These are phyloP conservation scores for Agaricales sp. DNA, from an alignment of 1,284 basidiomycete species.

Conservation along the genomic window DNA sequence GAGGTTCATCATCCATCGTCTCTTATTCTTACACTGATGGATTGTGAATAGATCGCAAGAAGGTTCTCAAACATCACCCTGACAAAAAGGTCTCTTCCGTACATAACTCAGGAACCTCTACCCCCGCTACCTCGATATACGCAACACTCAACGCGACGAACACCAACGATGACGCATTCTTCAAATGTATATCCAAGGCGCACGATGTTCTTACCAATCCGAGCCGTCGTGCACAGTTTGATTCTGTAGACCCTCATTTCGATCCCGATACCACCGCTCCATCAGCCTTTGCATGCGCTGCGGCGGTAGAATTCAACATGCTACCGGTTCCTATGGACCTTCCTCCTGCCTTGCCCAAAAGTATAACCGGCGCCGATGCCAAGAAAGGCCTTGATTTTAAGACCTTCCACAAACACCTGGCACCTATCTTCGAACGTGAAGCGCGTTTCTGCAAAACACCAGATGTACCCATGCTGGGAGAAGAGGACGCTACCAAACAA, in stretches of 20 bases:
- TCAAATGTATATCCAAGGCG: conserved; percentile 99
- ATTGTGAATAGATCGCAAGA: conserved; percentile 73
- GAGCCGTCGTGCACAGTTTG: conserved; percentile 91
- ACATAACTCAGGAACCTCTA: conserved; percentile 43
- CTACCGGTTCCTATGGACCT: background rate
- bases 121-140: conserved; percentile 18
- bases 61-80: conserved; percentile 97
- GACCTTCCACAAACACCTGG: conserved; percentile 55
- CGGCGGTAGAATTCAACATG: conserved; percentile 84
- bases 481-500: conserved; percentile 64
- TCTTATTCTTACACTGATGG: conserved; percentile 6
- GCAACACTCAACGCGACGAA: conserved; percentile 22
- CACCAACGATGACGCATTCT: conserved; percentile 93
- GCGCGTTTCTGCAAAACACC: conserved; percentile 83
- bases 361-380: conserved; percentile 19
- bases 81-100: conserved; percentile 88
- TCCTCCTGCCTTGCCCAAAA: conserved; percentile 11
- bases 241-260: conserved; percentile 84
- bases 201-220: conserved; percentile 84
- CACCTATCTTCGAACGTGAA: conserved; percentile 84
- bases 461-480: conserved; percentile 82
- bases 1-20: conserved; percentile 27
- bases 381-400: conserved; percentile 40
- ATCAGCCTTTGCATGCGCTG: conserved; percentile 91
- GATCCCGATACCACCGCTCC: conserved; percentile 39